These are phyloP conservation scores for Toxicodendron radicans DNA, from an alignment of 345 rosid species.

Conservation along the genomic window DNA sequence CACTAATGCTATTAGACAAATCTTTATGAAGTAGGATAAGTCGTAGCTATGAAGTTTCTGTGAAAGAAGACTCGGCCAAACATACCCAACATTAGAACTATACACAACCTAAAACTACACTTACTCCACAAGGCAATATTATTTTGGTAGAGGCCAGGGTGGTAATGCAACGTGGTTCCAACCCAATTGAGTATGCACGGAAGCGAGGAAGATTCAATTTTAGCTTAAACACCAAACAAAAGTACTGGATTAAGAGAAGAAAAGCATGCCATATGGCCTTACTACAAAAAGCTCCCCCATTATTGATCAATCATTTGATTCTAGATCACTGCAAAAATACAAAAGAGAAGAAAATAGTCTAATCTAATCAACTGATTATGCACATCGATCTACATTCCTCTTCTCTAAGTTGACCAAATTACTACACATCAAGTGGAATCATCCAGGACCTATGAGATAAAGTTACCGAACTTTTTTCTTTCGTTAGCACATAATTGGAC, in stretches of 20 bases:
- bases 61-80: background rate
- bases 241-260: background rate
- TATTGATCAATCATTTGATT: background rate
- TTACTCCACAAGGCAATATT: background rate
- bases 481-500: background rate
- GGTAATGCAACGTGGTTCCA: background rate
- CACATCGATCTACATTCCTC: background rate
- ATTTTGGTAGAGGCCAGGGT: background rate
- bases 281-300: background rate
- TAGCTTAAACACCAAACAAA: background rate
- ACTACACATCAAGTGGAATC: background rate
- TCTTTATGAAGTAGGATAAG: too few relatives aligned
- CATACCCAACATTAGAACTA: background rate
- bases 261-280: background rate
- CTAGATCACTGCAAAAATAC: background rate
- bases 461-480: background rate
- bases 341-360: background rate
- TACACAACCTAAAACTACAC: background rate
- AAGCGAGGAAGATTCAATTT: background rate
- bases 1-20: too few relatives aligned
- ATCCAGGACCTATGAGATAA: background rate
- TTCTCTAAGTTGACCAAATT: background rate
- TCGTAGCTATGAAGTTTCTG: background rate
- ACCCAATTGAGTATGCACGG: background rate
- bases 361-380: too few relatives aligned